Evolutionary conservation across 257 asterid species (phyloP), one percentile per base, ranked within the genome.

Genomic region (Pogostemon cablin): DNA sequence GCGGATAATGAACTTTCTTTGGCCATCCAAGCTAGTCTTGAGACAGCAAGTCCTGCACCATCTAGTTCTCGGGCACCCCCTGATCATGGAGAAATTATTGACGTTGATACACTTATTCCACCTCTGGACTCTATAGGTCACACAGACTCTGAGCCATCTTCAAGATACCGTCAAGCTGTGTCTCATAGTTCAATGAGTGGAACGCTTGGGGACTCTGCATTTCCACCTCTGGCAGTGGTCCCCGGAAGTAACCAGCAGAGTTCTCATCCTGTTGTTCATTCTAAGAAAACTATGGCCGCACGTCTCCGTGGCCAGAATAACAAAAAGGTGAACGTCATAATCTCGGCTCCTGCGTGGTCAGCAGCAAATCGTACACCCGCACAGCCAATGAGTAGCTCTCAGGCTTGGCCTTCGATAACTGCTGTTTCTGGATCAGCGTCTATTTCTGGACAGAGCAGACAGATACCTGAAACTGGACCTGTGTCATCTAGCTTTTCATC

Each of bases 21-120:
- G 77, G 97, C 98, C 73, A 95, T 95, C 81, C 89, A 88, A 80
- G 96, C 91, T 77, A 89, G 96, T 81, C 83, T 91, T 53, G 95
- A 83, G 71, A 75, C 87, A 2, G 81, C 80, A 44, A 81, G 72
- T 73, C 82, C 72, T 37, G 44, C 76, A 48, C 55, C 90, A 35
- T 81, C 90, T 56, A 67, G 65, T 72, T 53, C 65, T 53, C 81
- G 70, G 53, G 63, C 68, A 47, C 79, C 48, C 7, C 52, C 79
- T 68, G 87, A 80, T 79, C 84, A 54, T 12, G 77, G 60, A 32
- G 90, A 79, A 73, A 53, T 59, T 43, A 17, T 69, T 59, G 89
- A 82, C 63, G 72, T 77, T 7, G 95, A 86, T 47, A 75, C 92
- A n/a, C 90, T 83, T 58, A 47, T 82, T 69, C 75, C 84, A 62